phyloP scores from a whole-genome alignment of 441 rosid genomes.

The Erysimum cheiri region DNA sequence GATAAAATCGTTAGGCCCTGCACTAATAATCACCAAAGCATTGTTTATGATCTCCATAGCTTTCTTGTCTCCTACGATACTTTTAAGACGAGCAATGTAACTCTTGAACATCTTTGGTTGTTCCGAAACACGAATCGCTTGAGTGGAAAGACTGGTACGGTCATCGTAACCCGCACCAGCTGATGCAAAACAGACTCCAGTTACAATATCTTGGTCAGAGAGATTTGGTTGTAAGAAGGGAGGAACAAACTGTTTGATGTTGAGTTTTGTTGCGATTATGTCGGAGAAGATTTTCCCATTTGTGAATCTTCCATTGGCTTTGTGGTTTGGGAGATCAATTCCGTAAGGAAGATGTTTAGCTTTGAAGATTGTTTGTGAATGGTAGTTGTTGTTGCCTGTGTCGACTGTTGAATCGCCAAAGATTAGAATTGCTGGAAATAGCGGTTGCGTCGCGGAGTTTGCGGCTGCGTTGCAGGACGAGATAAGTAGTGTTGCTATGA shows the following conservation, averaged over 20 bases:
- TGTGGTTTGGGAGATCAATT: slow-evolving; percentile 50
- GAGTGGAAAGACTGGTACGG: slow-evolving; percentile 33
- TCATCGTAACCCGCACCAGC: slow-evolving; percentile 68
- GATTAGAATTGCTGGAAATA: slow-evolving; percentile 52
- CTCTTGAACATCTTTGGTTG: slow-evolving; percentile 52
- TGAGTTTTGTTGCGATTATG: slow-evolving; percentile 43
- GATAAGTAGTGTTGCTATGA: slow-evolving; percentile 15
- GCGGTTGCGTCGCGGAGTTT: slow-evolving; percentile 28
- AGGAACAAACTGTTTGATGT: slow-evolving; percentile 55
- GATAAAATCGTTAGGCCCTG: slow-evolving; percentile 59
- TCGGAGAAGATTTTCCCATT: slow-evolving; percentile 58
- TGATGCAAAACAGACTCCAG: slow-evolving; percentile 66
- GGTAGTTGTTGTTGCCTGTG: slow-evolving; percentile 63
- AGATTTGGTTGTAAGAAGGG: slow-evolving; percentile 59
- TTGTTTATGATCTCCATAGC: slow-evolving; percentile 46
- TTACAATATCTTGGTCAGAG: slow-evolving; percentile 47
- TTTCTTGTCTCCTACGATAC: slow-evolving; percentile 51
- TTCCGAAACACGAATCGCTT: slow-evolving; percentile 45
- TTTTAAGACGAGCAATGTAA: slow-evolving; percentile 48
- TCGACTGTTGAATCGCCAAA: slow-evolving; percentile 75
- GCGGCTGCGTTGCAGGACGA: slow-evolving; percentile 27
- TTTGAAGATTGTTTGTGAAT: slow-evolving; percentile 45
- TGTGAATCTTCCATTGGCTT: slow-evolving; percentile 63
- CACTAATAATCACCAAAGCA: slow-evolving; percentile 53
- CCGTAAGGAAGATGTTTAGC: slow-evolving; percentile 58